Evolutionary conservation across 23 red algal genomes (phyloP).

Genomic region (Agarophyton chilense): DNA sequence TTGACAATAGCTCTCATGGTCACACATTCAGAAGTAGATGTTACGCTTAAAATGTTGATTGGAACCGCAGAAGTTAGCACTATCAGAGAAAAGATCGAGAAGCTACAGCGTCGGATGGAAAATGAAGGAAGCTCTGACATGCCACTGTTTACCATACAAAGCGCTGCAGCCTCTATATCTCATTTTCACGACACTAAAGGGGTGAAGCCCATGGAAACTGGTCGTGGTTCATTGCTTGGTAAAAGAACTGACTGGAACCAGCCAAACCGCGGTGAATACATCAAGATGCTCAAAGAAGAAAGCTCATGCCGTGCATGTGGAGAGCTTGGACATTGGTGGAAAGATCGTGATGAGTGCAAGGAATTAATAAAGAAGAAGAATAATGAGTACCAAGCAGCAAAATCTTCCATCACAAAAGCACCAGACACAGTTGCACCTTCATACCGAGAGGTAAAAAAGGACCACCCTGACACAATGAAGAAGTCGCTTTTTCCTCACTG

Average conservation of each 20-base stretch:
- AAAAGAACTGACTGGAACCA: neutral
- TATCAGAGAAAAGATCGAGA: neutral
- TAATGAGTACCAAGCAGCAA: neutral
- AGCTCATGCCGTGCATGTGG: conserved; percentile 14
- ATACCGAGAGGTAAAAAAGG: neutral
- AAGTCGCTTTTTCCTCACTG: conserved; percentile 44
- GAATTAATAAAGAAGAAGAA: neutral
- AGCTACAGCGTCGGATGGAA: neutral
- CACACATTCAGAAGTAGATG: neutral
- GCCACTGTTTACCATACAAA: neutral
- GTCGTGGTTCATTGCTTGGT: conserved; percentile 5
- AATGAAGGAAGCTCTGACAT: no score
- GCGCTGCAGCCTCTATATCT: neutral
- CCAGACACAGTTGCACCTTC: neutral
- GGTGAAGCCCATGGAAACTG: neutral
- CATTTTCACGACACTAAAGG: neutral
- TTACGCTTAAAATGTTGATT: neutral
- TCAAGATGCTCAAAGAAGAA: conserved; percentile 6
- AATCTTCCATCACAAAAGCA: neutral
- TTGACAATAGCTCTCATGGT: neutral
- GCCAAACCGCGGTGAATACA: neutral
- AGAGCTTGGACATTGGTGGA: conserved; percentile 38
- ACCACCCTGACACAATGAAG: neutral
- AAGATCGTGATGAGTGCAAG: neutral
- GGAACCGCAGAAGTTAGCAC: no score